Evolutionary conservation across 495 filamentous ascomycete species (phyloP).

Genomic region (Penicillium coprophilum): DNA sequence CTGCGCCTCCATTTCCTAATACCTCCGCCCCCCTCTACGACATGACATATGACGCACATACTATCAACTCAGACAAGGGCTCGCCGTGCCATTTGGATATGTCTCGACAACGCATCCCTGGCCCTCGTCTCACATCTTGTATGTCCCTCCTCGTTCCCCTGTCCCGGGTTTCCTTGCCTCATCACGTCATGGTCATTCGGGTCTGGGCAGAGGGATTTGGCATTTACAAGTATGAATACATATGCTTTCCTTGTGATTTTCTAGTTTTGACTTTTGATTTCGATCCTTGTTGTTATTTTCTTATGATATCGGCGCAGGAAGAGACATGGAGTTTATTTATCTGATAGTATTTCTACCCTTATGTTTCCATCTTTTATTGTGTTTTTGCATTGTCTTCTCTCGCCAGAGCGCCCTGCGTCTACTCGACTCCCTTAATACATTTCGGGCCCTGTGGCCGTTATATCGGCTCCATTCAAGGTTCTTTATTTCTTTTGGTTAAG

Average conservation of each 20-base stretch:
- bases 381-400: constrained; percentile 12
- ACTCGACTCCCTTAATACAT: constrained; percentile 18
- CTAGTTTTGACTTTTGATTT: constrained; percentile 1
- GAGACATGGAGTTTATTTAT: constrained; percentile 23
- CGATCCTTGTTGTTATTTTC: constrained; percentile 2
- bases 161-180: constrained; percentile 5
- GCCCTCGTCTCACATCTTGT: constrained; percentile 3
- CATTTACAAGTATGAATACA: constrained; percentile 21
- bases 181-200: constrained; percentile 1
- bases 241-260: constrained; percentile 14
- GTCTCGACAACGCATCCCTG: constrained; percentile 2
- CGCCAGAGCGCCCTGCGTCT: constrained; percentile 6
- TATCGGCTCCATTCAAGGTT: constrained; percentile 2
- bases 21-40: constrained; percentile 9
- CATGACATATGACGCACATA: constrained; percentile 30
- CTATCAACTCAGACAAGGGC: constrained; percentile 7
- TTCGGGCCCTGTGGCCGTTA: constrained; percentile 16
- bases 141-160: not conserved
- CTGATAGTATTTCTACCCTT: constrained; percentile 8
- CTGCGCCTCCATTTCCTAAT: constrained; percentile 3
- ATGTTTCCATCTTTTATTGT: not conserved
- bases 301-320: constrained; percentile 31
- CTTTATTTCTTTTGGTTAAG: not conserved
- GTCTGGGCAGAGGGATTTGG: not conserved
- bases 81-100: constrained; percentile 2